Evolutionary conservation across 2,329 filamentous ascomycete species (phyloP).

Genomic region (Cladobotryum protrusum): DNA sequence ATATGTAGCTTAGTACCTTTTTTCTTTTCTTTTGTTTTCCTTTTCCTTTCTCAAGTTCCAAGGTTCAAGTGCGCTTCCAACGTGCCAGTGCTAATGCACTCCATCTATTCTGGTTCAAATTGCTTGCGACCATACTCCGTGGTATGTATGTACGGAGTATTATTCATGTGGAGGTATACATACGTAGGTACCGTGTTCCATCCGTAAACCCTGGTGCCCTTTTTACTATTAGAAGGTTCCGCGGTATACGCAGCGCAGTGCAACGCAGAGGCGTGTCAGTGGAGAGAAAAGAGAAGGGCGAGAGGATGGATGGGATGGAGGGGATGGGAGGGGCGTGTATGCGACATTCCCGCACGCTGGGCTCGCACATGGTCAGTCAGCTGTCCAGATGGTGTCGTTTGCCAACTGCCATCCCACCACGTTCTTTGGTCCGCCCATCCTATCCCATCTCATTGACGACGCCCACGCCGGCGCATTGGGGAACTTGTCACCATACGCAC

Average conservation of each 20-base stretch:
- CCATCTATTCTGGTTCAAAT: background rate
- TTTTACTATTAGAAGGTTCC: background rate
- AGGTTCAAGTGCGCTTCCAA: too few relatives aligned
- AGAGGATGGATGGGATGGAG: background rate
- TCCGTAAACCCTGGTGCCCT: background rate
- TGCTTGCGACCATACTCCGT: background rate
- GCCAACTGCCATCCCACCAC: background rate
- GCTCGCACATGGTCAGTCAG: constrained; percentile 8
- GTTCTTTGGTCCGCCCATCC: too few relatives aligned
- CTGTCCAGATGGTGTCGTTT: constrained; percentile 2
- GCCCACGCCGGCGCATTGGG: background rate
- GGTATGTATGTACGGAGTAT: background rate
- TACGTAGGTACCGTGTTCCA: background rate
- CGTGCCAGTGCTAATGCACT: background rate
- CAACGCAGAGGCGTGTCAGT: background rate
- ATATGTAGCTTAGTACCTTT: too few relatives aligned
- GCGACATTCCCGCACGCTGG: background rate
- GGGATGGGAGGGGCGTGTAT: constrained; percentile 5
- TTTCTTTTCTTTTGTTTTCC: background rate
- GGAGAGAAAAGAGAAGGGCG: background rate
- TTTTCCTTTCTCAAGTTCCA: background rate
- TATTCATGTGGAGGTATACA: background rate
- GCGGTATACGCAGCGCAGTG: background rate
- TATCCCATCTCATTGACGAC: background rate
- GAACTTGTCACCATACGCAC: too few relatives aligned